These are phyloP conservation scores for Boletus rubescentipes DNA, from an alignment of 768 basidiomycete species.

Conservation along the genomic window DNA sequence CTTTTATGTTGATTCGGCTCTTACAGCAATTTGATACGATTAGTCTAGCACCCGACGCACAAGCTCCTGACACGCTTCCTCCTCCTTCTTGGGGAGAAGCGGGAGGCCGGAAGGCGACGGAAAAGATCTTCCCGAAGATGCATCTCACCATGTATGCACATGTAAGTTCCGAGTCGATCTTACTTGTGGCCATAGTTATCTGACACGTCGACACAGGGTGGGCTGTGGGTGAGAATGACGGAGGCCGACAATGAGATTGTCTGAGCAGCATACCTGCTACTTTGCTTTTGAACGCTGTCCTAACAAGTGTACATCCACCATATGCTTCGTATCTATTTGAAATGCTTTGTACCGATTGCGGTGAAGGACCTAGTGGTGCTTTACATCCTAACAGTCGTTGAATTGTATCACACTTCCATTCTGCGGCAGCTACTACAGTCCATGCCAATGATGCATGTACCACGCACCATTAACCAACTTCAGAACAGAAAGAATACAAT, in stretches of 20 bases:
- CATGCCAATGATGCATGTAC: no score
- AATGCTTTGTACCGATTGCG: neutral
- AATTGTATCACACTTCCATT: neutral
- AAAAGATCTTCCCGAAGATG: constrained; percentile 50
- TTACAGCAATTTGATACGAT: constrained; percentile 58
- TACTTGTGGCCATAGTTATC: neutral
- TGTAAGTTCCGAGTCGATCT: constrained; percentile 28
- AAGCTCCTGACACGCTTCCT: constrained; percentile 45
- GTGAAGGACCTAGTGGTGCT: no score
- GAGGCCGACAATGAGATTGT: constrained; percentile 14
- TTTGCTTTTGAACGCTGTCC: no score
- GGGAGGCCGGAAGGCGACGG: constrained; percentile 48
- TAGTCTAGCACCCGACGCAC: constrained; percentile 44
- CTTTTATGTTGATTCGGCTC: constrained; percentile 61
- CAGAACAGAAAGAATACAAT: neutral
- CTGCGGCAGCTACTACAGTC: neutral
- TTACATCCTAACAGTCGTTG: neutral
- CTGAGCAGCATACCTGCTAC: neutral
- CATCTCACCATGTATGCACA: constrained; percentile 55
- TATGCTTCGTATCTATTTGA: neutral
- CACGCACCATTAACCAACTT: neutral
- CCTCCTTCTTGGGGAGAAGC: constrained; percentile 46
- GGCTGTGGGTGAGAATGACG: constrained; percentile 50
- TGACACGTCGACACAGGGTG: constrained; percentile 38
- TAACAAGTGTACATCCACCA: no score